Evolutionary conservation across 257 asterid species (phyloP).

Genomic region (Eucommia ulmoides): DNA sequence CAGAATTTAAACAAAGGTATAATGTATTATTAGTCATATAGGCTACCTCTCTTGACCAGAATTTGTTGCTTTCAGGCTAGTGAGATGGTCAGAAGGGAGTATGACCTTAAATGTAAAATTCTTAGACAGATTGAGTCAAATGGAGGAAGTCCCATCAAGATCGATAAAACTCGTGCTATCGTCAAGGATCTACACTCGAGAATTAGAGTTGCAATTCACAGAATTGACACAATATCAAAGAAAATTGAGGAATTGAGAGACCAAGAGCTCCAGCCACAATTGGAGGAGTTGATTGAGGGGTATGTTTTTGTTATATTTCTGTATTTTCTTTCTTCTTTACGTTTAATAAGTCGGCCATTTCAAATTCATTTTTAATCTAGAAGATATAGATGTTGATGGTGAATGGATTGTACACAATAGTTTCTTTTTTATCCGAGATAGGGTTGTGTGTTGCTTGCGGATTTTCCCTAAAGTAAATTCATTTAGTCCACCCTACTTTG

Average conservation of each 20-base stretch:
- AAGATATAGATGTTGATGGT: too few species aligned
- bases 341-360: too few species aligned
- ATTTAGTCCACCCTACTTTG: too few species aligned
- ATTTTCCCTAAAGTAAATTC: too few species aligned
- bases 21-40: too few species aligned
- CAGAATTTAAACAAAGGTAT: too few species aligned
- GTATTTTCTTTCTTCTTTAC: too few species aligned
- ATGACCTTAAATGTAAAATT: constrained; percentile 64
- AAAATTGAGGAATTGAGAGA: constrained; percentile 87
- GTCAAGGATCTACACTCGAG: constrained; percentile 92
- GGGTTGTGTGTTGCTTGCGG: too few species aligned
- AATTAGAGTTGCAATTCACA: constrained; percentile 75
- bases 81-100: constrained; percentile 48
- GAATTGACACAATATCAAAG: constrained; percentile 72
- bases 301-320: constrained; percentile 14
- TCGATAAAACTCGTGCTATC: constrained; percentile 79
- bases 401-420: too few species aligned
- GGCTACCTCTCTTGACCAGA: too few species aligned
- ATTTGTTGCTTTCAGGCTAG: constrained; percentile 47
- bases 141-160: constrained; percentile 26
- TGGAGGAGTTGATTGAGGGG: constrained; percentile 96
- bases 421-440: too few species aligned
- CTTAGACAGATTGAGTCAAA: constrained; percentile 77
- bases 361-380: too few species aligned
- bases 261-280: constrained; percentile 86